Evolutionary conservation across 371 early-diverging fungal genomes (phyloP), one percentile per base, ranked within the genome.

Genomic region (Rhizopus sp.): DNA sequence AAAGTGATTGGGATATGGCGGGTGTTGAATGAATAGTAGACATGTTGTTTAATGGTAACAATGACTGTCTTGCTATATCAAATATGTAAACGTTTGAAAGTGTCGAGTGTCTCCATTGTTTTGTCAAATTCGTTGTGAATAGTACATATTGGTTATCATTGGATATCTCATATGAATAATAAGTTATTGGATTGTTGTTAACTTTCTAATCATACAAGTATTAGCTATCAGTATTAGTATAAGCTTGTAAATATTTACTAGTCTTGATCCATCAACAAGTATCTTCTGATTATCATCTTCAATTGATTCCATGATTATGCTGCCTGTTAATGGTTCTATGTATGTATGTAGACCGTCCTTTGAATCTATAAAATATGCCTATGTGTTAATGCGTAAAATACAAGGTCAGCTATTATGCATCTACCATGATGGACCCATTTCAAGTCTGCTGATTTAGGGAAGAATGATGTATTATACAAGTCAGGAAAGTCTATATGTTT

Each of bases 71-170:
- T 12, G 70, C 73, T 12, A 87, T 73, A 61, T 84, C 83, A 69
- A 86, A 95, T 42, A 96, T 64, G 51, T 83, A 88, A 60, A 94
- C 91, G 33, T 88, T 86, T 31, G 93, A 88, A 58, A 77, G 83
- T 46, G 77, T 86, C 0, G 94, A 94, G 67, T 93, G 89, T 52
- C 96, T 80, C 94, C 93, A 97, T 70, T 83, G 78, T 9, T 55
- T 86, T 53, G 85, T 82, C 35, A 71, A 31, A 55, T 90, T 79
- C 1, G 89, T 84, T 44, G 77, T 81, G 31, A 94, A 58, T 56
- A 96, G 76, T 10, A 96, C 59, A 64, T 84, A 92, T 60, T 91
- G 73, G 56, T 85, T 81, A 66, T 94, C 94, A 17, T 85, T 74
- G 0, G 96, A 95, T 35, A 92, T 80, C 13, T 75, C 66, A 58